phyloP scores from a whole-genome alignment of 768 basidiomycete genomes.

The Solioccasus polychromus region DNA sequence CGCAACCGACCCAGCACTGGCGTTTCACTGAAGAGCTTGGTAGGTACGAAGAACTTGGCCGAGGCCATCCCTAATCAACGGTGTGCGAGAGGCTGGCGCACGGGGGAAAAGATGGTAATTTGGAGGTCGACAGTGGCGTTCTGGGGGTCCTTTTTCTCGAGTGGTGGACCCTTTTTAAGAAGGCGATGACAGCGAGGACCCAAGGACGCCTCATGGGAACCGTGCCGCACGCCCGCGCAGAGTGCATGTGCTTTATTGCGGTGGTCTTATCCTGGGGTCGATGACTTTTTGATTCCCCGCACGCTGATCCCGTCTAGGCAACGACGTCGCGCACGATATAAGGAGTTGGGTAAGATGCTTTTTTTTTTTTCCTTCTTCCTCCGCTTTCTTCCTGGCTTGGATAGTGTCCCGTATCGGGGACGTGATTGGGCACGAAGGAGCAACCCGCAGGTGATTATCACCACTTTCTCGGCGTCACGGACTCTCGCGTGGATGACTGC shows the following conservation, averaged over 20 bases:
- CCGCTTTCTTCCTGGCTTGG: too few species aligned
- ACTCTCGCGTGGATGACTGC: constrained; percentile 22
- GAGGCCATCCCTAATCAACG: constrained; percentile 28
- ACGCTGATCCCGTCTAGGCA: constrained; percentile 13
- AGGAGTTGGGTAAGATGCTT: constrained; percentile 5
- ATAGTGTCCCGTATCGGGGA: not conserved
- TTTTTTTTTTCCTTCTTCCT: not conserved
- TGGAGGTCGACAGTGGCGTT: constrained; percentile 22
- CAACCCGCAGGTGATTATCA: constrained; percentile 8
- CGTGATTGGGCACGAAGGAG: not conserved
- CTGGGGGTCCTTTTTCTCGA: constrained; percentile 6
- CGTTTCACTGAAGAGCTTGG: constrained; percentile 23
- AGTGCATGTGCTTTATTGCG: constrained; percentile 17
- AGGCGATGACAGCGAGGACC: constrained; percentile 14
- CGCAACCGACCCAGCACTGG: constrained; percentile 23
- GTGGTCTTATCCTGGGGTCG: constrained; percentile 6
- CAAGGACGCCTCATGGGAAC: constrained; percentile 29
- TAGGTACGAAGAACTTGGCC: constrained; percentile 18
- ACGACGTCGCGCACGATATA: constrained; percentile 1
- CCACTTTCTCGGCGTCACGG: constrained; percentile 22
- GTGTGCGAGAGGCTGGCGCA: too few species aligned
- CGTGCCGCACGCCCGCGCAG: constrained; percentile 27
- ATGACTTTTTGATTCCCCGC: constrained; percentile 15
- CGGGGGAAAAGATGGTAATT: too few species aligned
- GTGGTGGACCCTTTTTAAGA: constrained; percentile 20